A percentile compares a stretch with the other conserved stretches of the same genome.
phyloP scores from a whole-genome alignment of 1,284 basidiomycete genomes.

The Boletus sp. region DNA sequence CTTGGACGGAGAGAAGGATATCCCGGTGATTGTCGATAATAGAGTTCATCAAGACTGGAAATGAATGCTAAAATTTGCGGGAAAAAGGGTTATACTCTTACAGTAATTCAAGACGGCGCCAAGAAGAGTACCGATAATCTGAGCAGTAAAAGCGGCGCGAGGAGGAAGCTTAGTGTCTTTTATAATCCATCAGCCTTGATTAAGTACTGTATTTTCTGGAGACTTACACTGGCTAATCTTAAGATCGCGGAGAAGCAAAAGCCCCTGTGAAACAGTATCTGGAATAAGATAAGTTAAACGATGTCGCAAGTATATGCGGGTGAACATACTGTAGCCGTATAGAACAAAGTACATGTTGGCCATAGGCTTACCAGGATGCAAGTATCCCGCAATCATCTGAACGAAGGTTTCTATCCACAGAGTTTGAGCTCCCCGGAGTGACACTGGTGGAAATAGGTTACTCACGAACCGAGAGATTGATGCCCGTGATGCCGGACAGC shows the following conservation, averaged over 20 bases:
- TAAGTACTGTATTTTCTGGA: background rate
- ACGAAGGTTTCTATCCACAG: slow-evolving; percentile 39
- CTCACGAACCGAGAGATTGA: slow-evolving; percentile 51
- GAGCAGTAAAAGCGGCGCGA: slow-evolving; percentile 63
- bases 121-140: slow-evolving; percentile 54
- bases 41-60: slow-evolving; percentile 55
- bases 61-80: background rate
- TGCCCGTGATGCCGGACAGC: slow-evolving; percentile 57
- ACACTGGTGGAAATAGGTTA: background rate
- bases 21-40: slow-evolving; percentile 58
- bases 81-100: slow-evolving; percentile 27
- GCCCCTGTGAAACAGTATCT: slow-evolving; percentile 50
- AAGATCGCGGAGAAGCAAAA: slow-evolving; percentile 53
- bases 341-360: slow-evolving; percentile 59
- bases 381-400: slow-evolving; percentile 63
- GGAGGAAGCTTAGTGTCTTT: slow-evolving; percentile 68
- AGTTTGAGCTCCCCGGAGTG: background rate
- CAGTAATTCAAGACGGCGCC: slow-evolving; percentile 57
- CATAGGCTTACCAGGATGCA: slow-evolving; percentile 57
- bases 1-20: slow-evolving; percentile 49
- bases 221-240: slow-evolving; percentile 61
- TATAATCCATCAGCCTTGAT: background rate
- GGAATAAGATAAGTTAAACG: background rate
- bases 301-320: slow-evolving; percentile 3
- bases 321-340: background rate